These are phyloP conservation scores for Kluyveromyces marxianus DNA, from an alignment of 1,139 yeast genomes.

Conservation along the genomic window DNA sequence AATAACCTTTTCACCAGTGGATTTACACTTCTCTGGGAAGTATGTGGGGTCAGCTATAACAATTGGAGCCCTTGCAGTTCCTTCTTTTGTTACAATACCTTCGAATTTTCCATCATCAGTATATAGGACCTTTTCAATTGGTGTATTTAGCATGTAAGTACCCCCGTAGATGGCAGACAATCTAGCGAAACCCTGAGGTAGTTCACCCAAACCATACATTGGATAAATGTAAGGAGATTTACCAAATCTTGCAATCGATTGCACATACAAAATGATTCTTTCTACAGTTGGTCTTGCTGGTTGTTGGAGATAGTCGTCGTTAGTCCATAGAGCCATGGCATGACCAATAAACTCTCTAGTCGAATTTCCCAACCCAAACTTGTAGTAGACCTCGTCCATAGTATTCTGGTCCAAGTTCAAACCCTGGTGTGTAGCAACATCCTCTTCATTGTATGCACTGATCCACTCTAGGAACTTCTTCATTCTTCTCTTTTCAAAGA, in stretches of 20 bases:
- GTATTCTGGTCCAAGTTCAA: constrained; percentile 80
- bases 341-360: constrained; percentile 97
- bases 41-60: constrained; percentile 98
- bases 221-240: constrained; percentile 96
- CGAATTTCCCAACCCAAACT: constrained; percentile 87
- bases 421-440: constrained; percentile 74
- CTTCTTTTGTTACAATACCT: constrained; percentile 88
- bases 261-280: constrained; percentile 76
- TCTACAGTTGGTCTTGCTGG: constrained; percentile 93
- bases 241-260: constrained; percentile 90
- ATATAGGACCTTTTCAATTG: constrained; percentile 81
- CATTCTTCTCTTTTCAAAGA: constrained; percentile 94
- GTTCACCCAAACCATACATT: constrained; percentile 91
- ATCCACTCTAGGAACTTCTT: constrained; percentile 85
- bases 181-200: constrained; percentile 98
- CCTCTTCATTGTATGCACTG: constrained; percentile 74
- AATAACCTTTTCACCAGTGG: constrained; percentile 81
- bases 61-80: constrained; percentile 83
- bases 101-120: constrained; percentile 64
- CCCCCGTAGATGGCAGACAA: constrained; percentile 97
- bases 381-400: constrained; percentile 84
- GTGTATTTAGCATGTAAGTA: constrained; percentile 95
- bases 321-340: constrained; percentile 96
- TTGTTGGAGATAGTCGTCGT: constrained; percentile 79
- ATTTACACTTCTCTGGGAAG: constrained; percentile 83